These are phyloP conservation scores for Parasarocladium wereldwijsianum DNA, from an alignment of 2,329 filamentous ascomycete genomes.

Conservation along the genomic window DNA sequence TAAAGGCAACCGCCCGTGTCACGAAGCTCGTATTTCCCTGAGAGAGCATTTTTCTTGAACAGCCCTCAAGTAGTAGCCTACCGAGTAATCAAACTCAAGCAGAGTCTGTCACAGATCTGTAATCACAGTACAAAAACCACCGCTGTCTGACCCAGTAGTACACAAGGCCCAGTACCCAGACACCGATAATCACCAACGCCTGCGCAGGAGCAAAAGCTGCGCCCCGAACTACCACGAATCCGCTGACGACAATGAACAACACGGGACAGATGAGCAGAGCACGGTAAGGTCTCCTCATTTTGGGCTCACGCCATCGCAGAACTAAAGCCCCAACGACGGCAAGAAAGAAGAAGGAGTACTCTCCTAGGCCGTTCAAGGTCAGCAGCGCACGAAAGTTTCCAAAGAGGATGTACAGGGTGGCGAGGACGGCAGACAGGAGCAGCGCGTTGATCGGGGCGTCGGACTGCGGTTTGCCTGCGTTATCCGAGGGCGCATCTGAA, in stretches of 20 bases:
- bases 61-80: no score
- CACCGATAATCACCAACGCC: slow-evolving; percentile 31
- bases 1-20: no score
- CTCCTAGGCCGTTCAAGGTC: slow-evolving; percentile 43
- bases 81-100: no score
- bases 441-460: slow-evolving; percentile 42
- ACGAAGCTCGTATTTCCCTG: no score
- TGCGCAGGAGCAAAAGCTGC: slow-evolving; percentile 43
- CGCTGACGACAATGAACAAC: slow-evolving; percentile 41
- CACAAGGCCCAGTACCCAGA: slow-evolving; percentile 33
- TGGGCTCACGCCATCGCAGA: slow-evolving; percentile 39
- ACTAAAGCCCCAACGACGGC: slow-evolving; percentile 44
- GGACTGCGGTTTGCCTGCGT: slow-evolving; percentile 12
- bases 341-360: slow-evolving; percentile 51
- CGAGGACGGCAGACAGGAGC: slow-evolving; percentile 31
- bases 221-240: slow-evolving; percentile 42
- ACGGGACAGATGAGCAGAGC: slow-evolving; percentile 33
- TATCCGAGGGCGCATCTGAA: slow-evolving; percentile 5
- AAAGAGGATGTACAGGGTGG: slow-evolving; percentile 41
- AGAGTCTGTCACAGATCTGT: no score
- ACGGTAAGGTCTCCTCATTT: slow-evolving; percentile 39
- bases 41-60: no score
- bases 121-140: no score
- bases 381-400: slow-evolving; percentile 46
- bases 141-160: slow-evolving; percentile 19